phyloP scores from a whole-genome alignment of 1,139 yeast species.

The Debaryomyces sp. region DNA sequence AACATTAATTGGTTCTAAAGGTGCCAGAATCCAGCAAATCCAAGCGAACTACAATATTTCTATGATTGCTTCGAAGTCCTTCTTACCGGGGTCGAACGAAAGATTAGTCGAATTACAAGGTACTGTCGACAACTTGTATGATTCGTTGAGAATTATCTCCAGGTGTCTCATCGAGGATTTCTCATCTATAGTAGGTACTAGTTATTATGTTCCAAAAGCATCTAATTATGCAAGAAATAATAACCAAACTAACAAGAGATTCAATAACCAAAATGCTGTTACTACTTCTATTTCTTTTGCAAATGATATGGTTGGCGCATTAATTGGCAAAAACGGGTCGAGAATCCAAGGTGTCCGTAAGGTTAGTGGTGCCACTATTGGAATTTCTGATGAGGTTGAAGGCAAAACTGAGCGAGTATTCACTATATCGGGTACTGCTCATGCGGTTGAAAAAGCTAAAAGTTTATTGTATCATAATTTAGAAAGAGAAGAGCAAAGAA shows the following conservation, averaged over 20 bases:
- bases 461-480: slow-evolving; percentile 70
- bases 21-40: slow-evolving; percentile 77
- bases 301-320: slow-evolving; percentile 85
- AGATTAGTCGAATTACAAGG: slow-evolving; percentile 91
- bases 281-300: slow-evolving; percentile 60
- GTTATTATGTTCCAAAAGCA: slow-evolving; percentile 63
- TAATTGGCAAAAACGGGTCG: slow-evolving; percentile 85
- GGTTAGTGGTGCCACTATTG: slow-evolving; percentile 77
- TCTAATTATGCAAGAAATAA: slow-evolving; percentile 14
- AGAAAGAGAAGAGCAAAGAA: slow-evolving; percentile 76
- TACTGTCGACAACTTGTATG: slow-evolving; percentile 61
- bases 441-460: slow-evolving; percentile 71
- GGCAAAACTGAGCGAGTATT: slow-evolving; percentile 68
- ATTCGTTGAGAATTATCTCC: slow-evolving; percentile 63
- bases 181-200: slow-evolving; percentile 64
- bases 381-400: slow-evolving; percentile 73
- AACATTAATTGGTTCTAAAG: slow-evolving; percentile 84
- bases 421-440: slow-evolving; percentile 68
- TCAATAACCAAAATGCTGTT: slow-evolving; percentile 11
- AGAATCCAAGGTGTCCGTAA: slow-evolving; percentile 87
- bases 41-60: slow-evolving; percentile 73
- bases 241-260: slow-evolving; percentile 10
- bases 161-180: slow-evolving; percentile 78
- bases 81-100: slow-evolving; percentile 82
- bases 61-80: slow-evolving; percentile 87